Conservation (phyloP, 257 asterid species). For the Salvia rosmarinus region DNA sequence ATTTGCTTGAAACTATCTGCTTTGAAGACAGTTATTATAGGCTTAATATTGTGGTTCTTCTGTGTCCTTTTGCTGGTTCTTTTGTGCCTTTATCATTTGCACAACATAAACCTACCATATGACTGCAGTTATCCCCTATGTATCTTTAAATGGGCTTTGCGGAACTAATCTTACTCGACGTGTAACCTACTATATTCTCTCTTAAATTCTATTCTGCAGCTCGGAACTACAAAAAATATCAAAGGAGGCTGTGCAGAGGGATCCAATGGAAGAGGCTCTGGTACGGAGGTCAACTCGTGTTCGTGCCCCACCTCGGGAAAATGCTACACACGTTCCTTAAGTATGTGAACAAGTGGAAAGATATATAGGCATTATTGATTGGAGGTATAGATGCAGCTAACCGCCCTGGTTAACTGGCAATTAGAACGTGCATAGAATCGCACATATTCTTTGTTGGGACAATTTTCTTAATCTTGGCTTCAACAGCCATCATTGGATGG, state of each 20-base stretch:
- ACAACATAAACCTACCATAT: too few species aligned
- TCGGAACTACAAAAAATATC: conserved; percentile 63
- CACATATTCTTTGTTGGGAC: conserved; percentile 53
- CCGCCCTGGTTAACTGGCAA: conserved; percentile 35
- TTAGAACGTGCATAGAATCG: conserved; percentile 25
- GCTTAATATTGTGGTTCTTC: background rate
- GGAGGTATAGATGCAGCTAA: conserved; percentile 40
- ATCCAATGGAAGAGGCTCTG: conserved; percentile 69
- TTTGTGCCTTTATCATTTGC: background rate
- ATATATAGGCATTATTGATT: conserved; percentile 33
- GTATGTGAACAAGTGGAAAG: conserved; percentile 92
- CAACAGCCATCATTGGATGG: conserved; percentile 26
- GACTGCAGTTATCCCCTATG: background rate
- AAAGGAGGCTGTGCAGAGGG: conserved; percentile 56
- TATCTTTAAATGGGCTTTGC: background rate
- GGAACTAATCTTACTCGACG: background rate
- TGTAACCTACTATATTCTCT: background rate
- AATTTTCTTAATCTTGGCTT: conserved; percentile 26
- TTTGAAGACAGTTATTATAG: background rate
- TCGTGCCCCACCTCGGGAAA: conserved; percentile 80
- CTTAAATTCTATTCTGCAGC: conserved; percentile 47
- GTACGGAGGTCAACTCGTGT: conserved; percentile 91
- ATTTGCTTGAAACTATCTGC: background rate
- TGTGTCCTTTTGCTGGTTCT: too few species aligned
- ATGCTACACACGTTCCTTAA: conserved; percentile 80